These are phyloP conservation scores for Marasmius tenuissimus DNA, from an alignment of 1,284 basidiomycete species.

Conservation along the genomic window DNA sequence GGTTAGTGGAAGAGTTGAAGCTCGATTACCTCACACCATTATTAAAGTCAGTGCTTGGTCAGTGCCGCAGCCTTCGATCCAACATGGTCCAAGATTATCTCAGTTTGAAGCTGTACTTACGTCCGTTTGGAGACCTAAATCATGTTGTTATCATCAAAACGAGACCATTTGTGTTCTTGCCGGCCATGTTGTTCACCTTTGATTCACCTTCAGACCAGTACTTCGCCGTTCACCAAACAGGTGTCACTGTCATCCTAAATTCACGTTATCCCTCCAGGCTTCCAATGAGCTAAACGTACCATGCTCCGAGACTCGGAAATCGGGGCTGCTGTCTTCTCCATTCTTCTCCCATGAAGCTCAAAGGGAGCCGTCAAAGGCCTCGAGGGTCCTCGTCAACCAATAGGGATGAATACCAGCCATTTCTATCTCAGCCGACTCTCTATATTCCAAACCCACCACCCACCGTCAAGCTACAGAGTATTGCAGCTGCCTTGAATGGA, in stretches of 20 bases:
- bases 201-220: neutral
- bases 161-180: too few relatives aligned
- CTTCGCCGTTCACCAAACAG: neutral
- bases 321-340: neutral
- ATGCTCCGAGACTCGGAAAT: neutral
- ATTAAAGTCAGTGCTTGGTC: too few relatives aligned
- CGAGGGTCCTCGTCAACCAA: neutral
- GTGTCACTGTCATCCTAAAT: neutral
- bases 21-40: too few relatives aligned
- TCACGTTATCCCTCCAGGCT: neutral
- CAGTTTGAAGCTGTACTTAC: too few relatives aligned
- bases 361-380: neutral
- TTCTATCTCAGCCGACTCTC: neutral
- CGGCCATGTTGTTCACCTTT: too few relatives aligned
- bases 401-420: neutral
- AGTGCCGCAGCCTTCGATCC: too few relatives aligned
- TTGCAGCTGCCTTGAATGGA: neutral
- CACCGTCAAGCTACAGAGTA: neutral
- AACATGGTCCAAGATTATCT: too few relatives aligned
- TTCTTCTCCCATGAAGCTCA: slow-evolving; percentile 1
- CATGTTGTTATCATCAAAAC: too few relatives aligned
- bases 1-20: too few relatives aligned
- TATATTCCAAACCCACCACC: slow-evolving; percentile 2
- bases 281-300: neutral
- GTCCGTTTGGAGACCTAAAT: too few relatives aligned